Evolutionary conservation across 768 basidiomycete genomes (phyloP).

Genomic region (Phylloporus sp.): DNA sequence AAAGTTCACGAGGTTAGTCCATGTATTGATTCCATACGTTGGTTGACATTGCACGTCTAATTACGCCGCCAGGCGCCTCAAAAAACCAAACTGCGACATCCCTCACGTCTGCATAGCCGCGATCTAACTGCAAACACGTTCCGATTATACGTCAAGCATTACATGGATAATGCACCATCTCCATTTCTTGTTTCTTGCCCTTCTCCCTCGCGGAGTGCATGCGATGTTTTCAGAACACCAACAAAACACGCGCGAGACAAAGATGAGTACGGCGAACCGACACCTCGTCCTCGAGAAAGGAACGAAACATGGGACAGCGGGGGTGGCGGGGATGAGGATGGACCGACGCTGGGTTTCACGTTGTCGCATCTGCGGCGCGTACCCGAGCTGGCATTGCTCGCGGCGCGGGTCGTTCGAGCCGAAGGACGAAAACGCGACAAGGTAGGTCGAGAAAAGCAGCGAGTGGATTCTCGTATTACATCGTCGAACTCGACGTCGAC

Average conservation of each 20-base stretch:
- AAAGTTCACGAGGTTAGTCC: slow-evolving; percentile 12
- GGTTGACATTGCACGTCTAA: neutral
- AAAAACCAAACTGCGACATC: slow-evolving; percentile 60
- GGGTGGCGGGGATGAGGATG: neutral
- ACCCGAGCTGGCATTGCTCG: slow-evolving; percentile 63
- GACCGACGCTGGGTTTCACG: slow-evolving; percentile 47
- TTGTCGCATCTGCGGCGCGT: slow-evolving; percentile 74
- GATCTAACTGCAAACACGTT: slow-evolving; percentile 72
- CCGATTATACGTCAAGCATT: slow-evolving; percentile 72
- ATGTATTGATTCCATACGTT: neutral
- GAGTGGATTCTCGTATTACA: neutral
- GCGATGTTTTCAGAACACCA: slow-evolving; percentile 23
- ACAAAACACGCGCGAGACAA: slow-evolving; percentile 30
- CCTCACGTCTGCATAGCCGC: slow-evolving; percentile 57
- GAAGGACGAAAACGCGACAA: slow-evolving; percentile 52
- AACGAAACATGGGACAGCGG: neutral
- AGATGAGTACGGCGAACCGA: slow-evolving; percentile 6
- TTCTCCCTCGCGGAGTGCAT: slow-evolving; percentile 5
- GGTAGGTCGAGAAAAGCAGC: slow-evolving; percentile 40
- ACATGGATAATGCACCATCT: slow-evolving; percentile 55
- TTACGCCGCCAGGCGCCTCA: slow-evolving; percentile 2
- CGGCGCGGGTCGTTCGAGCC: slow-evolving; percentile 57
- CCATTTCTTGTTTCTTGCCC: neutral
- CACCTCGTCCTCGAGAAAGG: slow-evolving; percentile 4
- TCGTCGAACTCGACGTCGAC: neutral